phyloP scores from a whole-genome alignment of 441 rosid genomes.

The Gossypium schwendimanii region DNA sequence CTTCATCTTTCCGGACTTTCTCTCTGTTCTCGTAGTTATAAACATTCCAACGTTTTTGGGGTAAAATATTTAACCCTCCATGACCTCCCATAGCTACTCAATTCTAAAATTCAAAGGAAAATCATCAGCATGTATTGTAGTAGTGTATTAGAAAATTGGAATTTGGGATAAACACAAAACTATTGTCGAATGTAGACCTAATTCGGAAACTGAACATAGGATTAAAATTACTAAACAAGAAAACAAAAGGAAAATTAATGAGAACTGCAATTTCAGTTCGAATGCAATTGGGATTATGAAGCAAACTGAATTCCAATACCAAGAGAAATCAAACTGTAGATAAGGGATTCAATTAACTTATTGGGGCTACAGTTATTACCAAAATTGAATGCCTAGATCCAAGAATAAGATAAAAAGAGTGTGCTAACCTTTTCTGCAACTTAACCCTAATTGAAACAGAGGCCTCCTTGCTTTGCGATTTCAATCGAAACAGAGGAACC shows the following conservation, averaged over 20 bases:
- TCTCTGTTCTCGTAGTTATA: conserved; percentile 76
- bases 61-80: conserved; percentile 89
- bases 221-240: not conserved
- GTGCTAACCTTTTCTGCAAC: not conserved
- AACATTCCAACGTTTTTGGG: conserved; percentile 89
- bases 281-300: not conserved
- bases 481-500: not conserved
- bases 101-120: conserved; percentile 4
- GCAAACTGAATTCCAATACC: not conserved
- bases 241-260: not conserved
- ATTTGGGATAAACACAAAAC: not conserved
- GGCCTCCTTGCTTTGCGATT: not conserved
- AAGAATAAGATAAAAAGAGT: not conserved
- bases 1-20: conserved; percentile 72
- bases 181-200: not conserved
- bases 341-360: not conserved
- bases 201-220: not conserved
- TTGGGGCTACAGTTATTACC: not conserved
- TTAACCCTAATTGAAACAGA: not conserved
- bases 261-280: not conserved
- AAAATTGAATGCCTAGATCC: not conserved
- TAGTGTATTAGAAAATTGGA: not conserved
- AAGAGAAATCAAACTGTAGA: not conserved
- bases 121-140: not conserved
- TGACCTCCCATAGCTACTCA: conserved; percentile 70